Conservation (phyloP, 2,329 filamentous ascomycete species). For the Alternaria consortialis region DNA sequence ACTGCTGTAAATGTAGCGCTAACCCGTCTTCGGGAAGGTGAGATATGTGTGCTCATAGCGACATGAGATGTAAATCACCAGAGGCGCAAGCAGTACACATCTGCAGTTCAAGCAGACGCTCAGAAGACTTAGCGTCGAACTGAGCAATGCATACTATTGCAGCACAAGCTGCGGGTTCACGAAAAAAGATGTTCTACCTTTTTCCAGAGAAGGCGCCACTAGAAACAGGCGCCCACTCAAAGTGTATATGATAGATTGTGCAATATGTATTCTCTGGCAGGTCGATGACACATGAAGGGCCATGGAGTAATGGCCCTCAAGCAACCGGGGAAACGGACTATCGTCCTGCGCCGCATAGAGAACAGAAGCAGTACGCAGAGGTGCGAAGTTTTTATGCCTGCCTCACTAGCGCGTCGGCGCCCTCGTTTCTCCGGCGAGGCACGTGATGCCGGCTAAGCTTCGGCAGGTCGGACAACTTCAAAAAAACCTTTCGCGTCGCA, state of each 20-base stretch:
- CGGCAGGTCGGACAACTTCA: constrained; percentile 4
- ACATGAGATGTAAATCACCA: not conserved
- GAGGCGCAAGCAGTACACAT: not conserved
- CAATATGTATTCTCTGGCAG: constrained; percentile 80
- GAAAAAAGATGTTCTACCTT: constrained; percentile 63
- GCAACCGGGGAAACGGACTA: constrained; percentile 81
- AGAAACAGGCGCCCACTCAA: constrained; percentile 45
- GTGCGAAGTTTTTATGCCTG: constrained; percentile 33
- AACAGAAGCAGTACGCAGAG: constrained; percentile 59
- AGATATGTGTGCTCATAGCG: not conserved
- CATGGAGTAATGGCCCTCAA: constrained; percentile 64
- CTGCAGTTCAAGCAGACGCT: not conserved
- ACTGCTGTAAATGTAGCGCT: constrained; percentile 4
- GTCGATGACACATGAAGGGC: constrained; percentile 75
- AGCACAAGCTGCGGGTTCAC: not conserved
- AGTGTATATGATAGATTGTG: constrained; percentile 62
- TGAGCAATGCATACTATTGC: not conserved
- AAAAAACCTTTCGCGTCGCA: constrained; percentile 1
- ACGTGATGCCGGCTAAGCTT: constrained; percentile 13
- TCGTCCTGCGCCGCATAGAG: constrained; percentile 80
- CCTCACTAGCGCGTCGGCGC: constrained; percentile 8
- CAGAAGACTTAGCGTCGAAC: not conserved
- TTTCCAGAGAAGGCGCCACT: constrained; percentile 53
- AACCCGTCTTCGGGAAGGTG: not conserved
- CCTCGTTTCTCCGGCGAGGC: constrained; percentile 6